Evolutionary conservation across 495 filamentous ascomycete species (phyloP).

Genomic region (Penicillium paradoxum): DNA sequence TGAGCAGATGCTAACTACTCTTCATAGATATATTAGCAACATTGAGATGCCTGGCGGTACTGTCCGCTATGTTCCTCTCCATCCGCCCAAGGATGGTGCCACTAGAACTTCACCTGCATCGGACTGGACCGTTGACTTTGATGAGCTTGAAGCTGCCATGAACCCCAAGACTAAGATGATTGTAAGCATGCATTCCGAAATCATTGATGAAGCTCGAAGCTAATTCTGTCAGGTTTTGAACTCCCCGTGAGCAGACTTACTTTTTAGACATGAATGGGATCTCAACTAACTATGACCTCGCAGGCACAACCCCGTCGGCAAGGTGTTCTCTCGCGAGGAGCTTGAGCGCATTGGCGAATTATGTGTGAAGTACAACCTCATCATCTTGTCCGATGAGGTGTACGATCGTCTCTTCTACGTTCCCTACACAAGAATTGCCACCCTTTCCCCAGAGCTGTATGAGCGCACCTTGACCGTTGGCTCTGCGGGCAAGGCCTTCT

Average conservation of each 20-base stretch:
- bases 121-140: slow-evolving; percentile 84
- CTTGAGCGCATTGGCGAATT: slow-evolving; percentile 81
- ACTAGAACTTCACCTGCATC: slow-evolving; percentile 72
- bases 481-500: slow-evolving; percentile 96
- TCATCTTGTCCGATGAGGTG: slow-evolving; percentile 94
- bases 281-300: slow-evolving; percentile 1
- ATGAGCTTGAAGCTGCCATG: slow-evolving; percentile 77
- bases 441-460: slow-evolving; percentile 80
- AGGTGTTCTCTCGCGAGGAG: slow-evolving; percentile 81
- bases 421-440: slow-evolving; percentile 88
- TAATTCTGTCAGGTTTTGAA: slow-evolving; percentile 38
- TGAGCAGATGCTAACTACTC: slow-evolving; percentile 1
- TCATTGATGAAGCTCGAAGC: not conserved
- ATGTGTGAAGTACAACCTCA: slow-evolving; percentile 89
- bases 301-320: slow-evolving; percentile 93
- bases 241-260: slow-evolving; percentile 30
- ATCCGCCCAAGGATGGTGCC: slow-evolving; percentile 81
- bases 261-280: not conserved
- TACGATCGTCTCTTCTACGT: slow-evolving; percentile 95
- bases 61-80: slow-evolving; percentile 88
- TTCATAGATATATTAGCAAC: slow-evolving; percentile 77
- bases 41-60: slow-evolving; percentile 96
- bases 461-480: slow-evolving; percentile 88
- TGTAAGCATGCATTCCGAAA: slow-evolving; percentile 46
- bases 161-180: slow-evolving; percentile 90